Base-by-base conservation (phyloP, 2,329 filamentous ascomycete species). In the Ophiostoma ulmi region DNA sequence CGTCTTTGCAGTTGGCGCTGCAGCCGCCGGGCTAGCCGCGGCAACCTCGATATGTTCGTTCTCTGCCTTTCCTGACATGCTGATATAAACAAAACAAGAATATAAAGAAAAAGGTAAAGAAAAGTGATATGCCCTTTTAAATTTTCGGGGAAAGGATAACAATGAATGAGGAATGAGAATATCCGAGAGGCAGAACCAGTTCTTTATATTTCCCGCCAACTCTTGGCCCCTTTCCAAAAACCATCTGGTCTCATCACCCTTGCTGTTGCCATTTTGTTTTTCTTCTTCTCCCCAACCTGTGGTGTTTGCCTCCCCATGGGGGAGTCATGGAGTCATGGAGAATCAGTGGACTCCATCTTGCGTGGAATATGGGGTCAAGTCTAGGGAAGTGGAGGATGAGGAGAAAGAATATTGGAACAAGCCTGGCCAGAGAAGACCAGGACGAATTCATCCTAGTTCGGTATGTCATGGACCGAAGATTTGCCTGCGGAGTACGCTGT, bases 31-130 rank as follows among this genome's bases (percentile, higher is more conserved):
- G 26, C 26, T 20, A 7, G 58, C 26, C 58, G 13, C 58, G 5
- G 58, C 58, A 13, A 67, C 38, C 65, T 67, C 38, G 22, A 65
- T 39, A 2, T 65, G 63, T 20, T 65, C 63, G 36, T 35, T 8
- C 20, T 65, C 63, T 13, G 35, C 39, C 63, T 65, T 67, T n/a
- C 61, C 31, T 13, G 38, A 1, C 65, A 44, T 67, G 39, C n/a
- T 41, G 36, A 64, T 36, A 17, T 5, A 20, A 35, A 36, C 31
- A 11, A 63, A 38, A 31, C 39, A 31, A 65, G 14, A 36, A 31
- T 31, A 31, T 31, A 31, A 31, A 65, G 61, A 65, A 7, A 36
- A 11, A 8, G 2, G 1, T 14, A 10, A 14, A 20, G 11, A n/a
- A 13, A 65, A 22, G 35, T 39, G 36, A 65, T 11, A 3, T 31